phyloP scores from a whole-genome alignment of 495 filamentous ascomycete species.

The Penicilliopsis zonata region DNA sequence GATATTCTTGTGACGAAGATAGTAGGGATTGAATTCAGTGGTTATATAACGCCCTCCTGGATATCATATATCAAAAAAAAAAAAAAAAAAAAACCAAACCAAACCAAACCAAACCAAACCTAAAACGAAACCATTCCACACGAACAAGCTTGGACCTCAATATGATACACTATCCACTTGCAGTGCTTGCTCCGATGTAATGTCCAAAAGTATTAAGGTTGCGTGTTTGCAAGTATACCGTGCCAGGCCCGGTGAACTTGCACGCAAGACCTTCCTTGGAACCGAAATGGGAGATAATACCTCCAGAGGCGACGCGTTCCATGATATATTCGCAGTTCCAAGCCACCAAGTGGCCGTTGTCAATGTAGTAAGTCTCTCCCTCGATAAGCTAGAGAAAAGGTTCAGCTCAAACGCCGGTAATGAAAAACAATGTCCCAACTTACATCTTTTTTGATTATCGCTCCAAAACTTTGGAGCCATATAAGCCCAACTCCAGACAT shows the following conservation, averaged over 20 bases:
- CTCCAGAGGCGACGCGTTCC: conserved; percentile 79
- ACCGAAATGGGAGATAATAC: conserved; percentile 67
- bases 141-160: not conserved
- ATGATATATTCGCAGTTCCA: conserved; percentile 92
- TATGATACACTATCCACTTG: conserved; percentile 8
- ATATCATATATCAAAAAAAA: too few species aligned
- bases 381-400: conserved; percentile 44
- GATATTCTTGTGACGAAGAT: too few species aligned
- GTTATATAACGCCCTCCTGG: too few species aligned
- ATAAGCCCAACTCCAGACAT: conserved; percentile 67
- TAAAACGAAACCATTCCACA: too few species aligned
- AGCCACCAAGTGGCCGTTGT: conserved; percentile 92
- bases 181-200: conserved; percentile 22
- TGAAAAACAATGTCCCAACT: conserved; percentile 16
- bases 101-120: conserved; percentile 1
- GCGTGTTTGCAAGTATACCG: conserved; percentile 86
- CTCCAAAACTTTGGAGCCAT: conserved; percentile 87
- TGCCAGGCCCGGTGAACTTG: conserved; percentile 86
- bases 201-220: conserved; percentile 55
- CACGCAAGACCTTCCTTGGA: conserved; percentile 84
- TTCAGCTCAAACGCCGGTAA: conserved; percentile 5
- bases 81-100: not conserved
- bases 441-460: conserved; percentile 92
- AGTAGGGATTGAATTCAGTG: too few species aligned
- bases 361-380: conserved; percentile 78